Base-by-base conservation (phyloP, 179 eudicot species). In the Corrigiola litoralis region DNA sequence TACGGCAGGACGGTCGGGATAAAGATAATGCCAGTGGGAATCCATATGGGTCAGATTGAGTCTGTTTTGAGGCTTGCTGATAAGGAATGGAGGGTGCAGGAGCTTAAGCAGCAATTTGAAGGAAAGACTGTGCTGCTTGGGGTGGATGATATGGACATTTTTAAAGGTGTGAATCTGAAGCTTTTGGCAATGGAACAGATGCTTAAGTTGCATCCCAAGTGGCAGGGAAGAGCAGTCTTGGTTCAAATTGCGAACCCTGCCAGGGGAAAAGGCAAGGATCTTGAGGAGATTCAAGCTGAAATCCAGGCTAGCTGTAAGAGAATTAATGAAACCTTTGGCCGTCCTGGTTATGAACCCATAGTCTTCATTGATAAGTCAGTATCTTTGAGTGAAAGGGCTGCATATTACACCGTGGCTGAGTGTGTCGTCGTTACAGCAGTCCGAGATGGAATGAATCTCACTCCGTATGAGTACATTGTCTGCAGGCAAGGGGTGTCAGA, bases 401-500 rank as follows among this genome's bases (percentile, higher is more conserved):
- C 86, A 61, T 88, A 87, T 57, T 91, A 84, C 72, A 74, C 92
- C 17, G 71, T 81, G 25, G 88, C 92, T 32, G 90, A 87, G 67
- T 88, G 90, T 65, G 95, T 84, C 24, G 76, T 84, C 48, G 89
- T 90, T 32, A 88, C 97, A 20, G 97, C 97, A 12, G 97, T 90
- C 42, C 85, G 97, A 69, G 97, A 90, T 70, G 97, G 97, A 24
- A 88, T 90, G 97, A 90, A 90, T 69, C 77, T 90, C 33, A 90
- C 78, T 40, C 97, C 97, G 2, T 90, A 90, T 58, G 97, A 90
- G 70, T 90, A 88, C 67, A 70, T 90, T 63, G 83, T 88, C 44
- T 85, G 88, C 71, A 77, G 97, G 67, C 87, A 90, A 77, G 95
- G 97, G 48, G 69, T 85, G 36, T 69, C 84, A 57, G 80, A 81